Conservation (phyloP, 768 basidiomycete species). For the Auricularia heimuer region DNA sequence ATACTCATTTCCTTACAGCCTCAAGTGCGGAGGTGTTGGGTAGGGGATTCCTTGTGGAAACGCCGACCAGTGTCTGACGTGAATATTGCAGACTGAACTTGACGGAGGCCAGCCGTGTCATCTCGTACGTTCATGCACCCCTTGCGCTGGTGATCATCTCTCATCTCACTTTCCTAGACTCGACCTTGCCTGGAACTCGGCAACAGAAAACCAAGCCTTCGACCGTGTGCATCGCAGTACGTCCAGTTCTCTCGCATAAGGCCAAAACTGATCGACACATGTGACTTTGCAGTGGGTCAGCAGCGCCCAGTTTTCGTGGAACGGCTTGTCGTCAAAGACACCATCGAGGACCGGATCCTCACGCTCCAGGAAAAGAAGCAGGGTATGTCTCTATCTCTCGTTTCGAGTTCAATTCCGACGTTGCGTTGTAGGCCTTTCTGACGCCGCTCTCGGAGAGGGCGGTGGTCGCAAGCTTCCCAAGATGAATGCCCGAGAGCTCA, state of each 20-base stretch:
- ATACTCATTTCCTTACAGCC: slow-evolving; percentile 25
- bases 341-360: slow-evolving; percentile 73
- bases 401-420: background rate
- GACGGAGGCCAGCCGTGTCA: slow-evolving; percentile 56
- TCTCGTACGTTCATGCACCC: slow-evolving; percentile 37
- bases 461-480: slow-evolving; percentile 16
- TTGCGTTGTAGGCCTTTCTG: slow-evolving; percentile 41
- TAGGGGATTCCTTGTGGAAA: slow-evolving; percentile 2
- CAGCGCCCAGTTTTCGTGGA: slow-evolving; percentile 60
- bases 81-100: slow-evolving; percentile 36
- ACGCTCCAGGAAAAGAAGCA: slow-evolving; percentile 58
- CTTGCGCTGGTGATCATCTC: background rate
- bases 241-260: background rate
- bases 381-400: slow-evolving; percentile 20
- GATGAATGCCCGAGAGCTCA: background rate
- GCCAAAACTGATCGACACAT: background rate
- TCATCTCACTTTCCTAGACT: slow-evolving; percentile 30
- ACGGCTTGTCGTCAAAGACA: slow-evolving; percentile 54
- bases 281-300: slow-evolving; percentile 30
- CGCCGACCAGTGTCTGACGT: background rate
- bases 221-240: slow-evolving; percentile 53
- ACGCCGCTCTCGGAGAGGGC: slow-evolving; percentile 65
- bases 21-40: slow-evolving; percentile 63
- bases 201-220: slow-evolving; percentile 57
- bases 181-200: slow-evolving; percentile 69